These are phyloP conservation scores for Chaetothyriales sp. DNA, from an alignment of 2,329 filamentous ascomycete genomes.

Conservation along the genomic window DNA sequence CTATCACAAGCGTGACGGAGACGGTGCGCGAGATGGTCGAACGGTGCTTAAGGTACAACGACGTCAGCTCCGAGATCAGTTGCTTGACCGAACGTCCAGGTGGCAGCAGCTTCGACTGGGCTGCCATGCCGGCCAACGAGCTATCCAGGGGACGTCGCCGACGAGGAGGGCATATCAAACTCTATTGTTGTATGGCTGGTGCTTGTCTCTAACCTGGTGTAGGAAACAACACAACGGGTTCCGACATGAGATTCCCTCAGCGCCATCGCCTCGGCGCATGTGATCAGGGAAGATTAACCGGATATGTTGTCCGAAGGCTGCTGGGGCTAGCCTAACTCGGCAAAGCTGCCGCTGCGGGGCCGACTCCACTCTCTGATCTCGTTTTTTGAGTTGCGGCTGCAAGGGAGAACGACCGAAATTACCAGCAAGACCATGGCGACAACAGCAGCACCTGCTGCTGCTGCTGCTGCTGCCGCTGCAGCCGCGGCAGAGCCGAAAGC, in stretches of 20 bases:
- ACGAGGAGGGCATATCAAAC: background rate
- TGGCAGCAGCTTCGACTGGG: slow-evolving; percentile 55
- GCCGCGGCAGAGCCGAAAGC: slow-evolving; percentile 14
- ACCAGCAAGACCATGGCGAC: background rate
- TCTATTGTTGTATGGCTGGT: background rate
- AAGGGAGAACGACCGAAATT: background rate
- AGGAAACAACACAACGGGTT: background rate
- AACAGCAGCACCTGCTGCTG: background rate
- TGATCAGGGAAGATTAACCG: background rate
- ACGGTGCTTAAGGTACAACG: slow-evolving; percentile 63
- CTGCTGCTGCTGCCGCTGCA: background rate
- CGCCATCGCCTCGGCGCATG: background rate
- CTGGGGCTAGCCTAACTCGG: background rate
- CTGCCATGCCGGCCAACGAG: slow-evolving; percentile 42
- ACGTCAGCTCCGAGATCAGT: slow-evolving; percentile 50
- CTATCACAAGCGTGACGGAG: slow-evolving; percentile 67
- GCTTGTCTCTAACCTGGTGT: background rate
- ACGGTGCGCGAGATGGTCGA: slow-evolving; percentile 68
- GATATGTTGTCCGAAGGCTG: background rate
- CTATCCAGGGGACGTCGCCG: background rate
- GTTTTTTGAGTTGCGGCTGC: background rate
- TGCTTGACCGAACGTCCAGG: slow-evolving; percentile 48
- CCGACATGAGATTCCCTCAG: background rate
- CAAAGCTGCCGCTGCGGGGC: background rate
- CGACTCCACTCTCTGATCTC: background rate